phyloP scores from a whole-genome alignment of 2,329 filamentous ascomycete genomes.

The Chrysosporium queenslandicum region DNA sequence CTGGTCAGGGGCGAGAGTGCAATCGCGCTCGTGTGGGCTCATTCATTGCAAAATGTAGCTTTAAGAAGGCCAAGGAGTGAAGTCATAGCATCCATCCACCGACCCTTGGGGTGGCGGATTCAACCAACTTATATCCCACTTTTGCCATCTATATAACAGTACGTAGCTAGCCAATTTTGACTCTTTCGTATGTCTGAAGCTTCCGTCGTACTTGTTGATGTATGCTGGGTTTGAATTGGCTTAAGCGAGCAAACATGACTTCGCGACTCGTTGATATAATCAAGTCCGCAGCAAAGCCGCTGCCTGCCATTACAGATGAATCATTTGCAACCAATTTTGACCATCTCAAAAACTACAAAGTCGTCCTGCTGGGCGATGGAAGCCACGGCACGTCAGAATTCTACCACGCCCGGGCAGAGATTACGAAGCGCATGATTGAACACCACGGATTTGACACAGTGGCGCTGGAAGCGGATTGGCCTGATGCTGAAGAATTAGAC shows the following conservation, averaged over 20 bases:
- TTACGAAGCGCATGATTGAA: constrained; percentile 43
- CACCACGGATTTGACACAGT: constrained; percentile 44
- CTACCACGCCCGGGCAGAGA: constrained; percentile 43
- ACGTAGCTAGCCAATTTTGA: no score
- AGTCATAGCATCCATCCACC: constrained; percentile 1
- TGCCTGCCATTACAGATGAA: constrained; percentile 29
- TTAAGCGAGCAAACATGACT: constrained; percentile 14
- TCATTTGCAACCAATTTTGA: constrained; percentile 37
- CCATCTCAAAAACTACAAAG: constrained; percentile 30
- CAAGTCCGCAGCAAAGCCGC: constrained; percentile 28
- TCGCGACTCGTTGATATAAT: constrained; percentile 28
- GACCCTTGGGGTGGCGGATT: neutral
- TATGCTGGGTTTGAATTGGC: neutral
- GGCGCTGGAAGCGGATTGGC: constrained; percentile 47
- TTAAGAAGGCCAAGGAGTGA: neutral
- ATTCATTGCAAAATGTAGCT: neutral
- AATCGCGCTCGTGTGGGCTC: no score
- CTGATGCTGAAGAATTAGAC: constrained; percentile 44
- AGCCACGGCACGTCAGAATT: constrained; percentile 49
- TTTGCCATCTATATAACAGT: neutral
- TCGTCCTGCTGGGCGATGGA: constrained; percentile 40
- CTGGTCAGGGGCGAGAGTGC: no score
- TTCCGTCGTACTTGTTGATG: neutral
- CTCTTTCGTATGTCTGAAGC: no score
- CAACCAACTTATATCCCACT: neutral